These are phyloP conservation scores for Adenanthera pavonina DNA, from an alignment of 306 rosid species.

Conservation along the genomic window DNA sequence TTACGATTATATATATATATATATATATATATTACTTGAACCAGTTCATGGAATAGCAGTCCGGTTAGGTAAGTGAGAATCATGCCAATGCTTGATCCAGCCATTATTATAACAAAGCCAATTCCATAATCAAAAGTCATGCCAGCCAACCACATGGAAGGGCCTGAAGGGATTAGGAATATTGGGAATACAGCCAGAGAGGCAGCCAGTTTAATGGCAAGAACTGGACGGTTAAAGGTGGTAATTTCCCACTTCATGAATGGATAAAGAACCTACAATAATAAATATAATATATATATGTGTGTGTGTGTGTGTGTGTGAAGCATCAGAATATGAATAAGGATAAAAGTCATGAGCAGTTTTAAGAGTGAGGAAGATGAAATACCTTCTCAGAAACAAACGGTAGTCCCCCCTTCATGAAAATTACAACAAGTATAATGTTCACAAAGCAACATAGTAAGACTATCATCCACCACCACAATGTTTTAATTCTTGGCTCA, in stretches of 20 bases:
- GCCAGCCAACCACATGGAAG: slow-evolving; percentile 99
- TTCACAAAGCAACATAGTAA: slow-evolving; percentile 51
- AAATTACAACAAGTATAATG: slow-evolving; percentile 45
- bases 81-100: slow-evolving; percentile 96
- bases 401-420: slow-evolving; percentile 70
- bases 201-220: slow-evolving; percentile 78
- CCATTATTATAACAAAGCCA: slow-evolving; percentile 84
- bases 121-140: slow-evolving; percentile 95
- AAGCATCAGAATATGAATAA: slow-evolving; percentile 31
- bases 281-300: slow-evolving; percentile 18
- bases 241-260: slow-evolving; percentile 94
- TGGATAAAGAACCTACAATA: slow-evolving; percentile 73
- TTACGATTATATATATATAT: too few species aligned
- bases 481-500: slow-evolving; percentile 47
- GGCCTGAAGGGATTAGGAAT: slow-evolving; percentile 86
- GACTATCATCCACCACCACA: slow-evolving; percentile 66
- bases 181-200: slow-evolving; percentile 89
- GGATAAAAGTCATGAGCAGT: not conserved
- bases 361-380: slow-evolving; percentile 27
- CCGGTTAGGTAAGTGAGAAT: slow-evolving; percentile 89
- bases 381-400: slow-evolving; percentile 70
- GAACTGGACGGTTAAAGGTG: slow-evolving; percentile 90
- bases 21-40: slow-evolving; percentile 66
- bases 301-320: too few species aligned
- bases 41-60: slow-evolving; percentile 67